Percentiles rank a stretch among this genome's conserved stretches.
These are phyloP conservation scores for Aspergillus ostianus DNA, from an alignment of 495 filamentous ascomycete species.

Conservation along the genomic window DNA sequence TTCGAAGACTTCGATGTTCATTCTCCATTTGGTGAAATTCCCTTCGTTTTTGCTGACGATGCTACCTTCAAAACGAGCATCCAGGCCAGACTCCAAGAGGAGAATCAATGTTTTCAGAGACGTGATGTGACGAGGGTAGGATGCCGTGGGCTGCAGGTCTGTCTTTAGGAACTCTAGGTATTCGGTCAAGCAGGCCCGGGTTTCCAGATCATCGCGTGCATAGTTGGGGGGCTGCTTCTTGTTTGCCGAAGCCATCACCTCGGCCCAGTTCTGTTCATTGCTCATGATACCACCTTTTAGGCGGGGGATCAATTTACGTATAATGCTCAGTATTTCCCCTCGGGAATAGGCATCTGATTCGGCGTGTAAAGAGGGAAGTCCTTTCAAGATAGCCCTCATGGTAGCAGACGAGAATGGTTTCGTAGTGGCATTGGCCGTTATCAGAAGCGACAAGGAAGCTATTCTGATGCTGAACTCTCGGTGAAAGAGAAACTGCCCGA, in stretches of 20 bases:
- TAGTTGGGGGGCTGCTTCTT: constrained; percentile 19
- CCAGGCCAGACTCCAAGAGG: constrained; percentile 56
- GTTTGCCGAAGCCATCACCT: constrained; percentile 10
- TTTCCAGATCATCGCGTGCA: constrained; percentile 37
- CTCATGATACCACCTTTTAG: constrained; percentile 44
- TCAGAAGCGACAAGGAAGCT: constrained; percentile 71
- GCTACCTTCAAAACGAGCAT: constrained; percentile 23
- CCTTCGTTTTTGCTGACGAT: constrained; percentile 16
- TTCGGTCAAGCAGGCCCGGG: constrained; percentile 61
- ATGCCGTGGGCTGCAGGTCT: constrained; percentile 71
- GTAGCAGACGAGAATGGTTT: constrained; percentile 62
- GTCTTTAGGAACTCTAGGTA: constrained; percentile 68
- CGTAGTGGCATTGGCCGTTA: constrained; percentile 65
- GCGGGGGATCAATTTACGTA: constrained; percentile 66
- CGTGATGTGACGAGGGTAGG: constrained; percentile 85
- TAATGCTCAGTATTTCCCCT: constrained; percentile 67
- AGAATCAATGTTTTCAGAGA: constrained; percentile 65
- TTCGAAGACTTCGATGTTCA: constrained; percentile 56
- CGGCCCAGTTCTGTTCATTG: constrained; percentile 16
- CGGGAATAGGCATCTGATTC: constrained; percentile 83
- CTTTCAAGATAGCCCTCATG: constrained; percentile 56
- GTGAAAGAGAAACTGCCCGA: constrained; percentile 58
- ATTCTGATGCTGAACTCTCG: constrained; percentile 64
- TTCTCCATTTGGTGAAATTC: constrained; percentile 45
- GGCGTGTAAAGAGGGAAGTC: constrained; percentile 67